phyloP scores from a whole-genome alignment of 2,329 filamentous ascomycete species.

The Aulographum hederae region DNA sequence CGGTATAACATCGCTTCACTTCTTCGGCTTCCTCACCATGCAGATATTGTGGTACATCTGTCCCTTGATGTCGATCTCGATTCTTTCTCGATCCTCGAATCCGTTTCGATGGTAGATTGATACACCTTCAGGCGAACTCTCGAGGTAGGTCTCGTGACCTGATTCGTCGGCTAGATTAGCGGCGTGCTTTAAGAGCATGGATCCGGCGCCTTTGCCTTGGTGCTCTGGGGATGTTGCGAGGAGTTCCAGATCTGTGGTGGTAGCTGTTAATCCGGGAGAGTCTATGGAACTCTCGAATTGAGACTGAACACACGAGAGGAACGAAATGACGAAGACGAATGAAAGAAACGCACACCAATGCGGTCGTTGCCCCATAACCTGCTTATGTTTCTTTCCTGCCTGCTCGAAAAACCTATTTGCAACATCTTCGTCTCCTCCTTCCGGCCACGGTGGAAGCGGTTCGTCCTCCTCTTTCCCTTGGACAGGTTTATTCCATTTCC shows the following conservation, averaged over 20 bases:
- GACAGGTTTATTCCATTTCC: constrained; percentile 1
- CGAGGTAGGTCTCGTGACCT: neutral
- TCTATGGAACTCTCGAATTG: neutral
- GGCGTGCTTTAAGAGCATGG: neutral
- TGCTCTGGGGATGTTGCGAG: constrained; percentile 1
- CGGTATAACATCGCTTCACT: too few relatives aligned
- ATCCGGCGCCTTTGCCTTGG: constrained; percentile 1
- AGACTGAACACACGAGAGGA: too few relatives aligned
- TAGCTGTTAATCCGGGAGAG: neutral
- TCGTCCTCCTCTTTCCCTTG: neutral
- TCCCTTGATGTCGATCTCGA: neutral
- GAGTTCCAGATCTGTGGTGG: neutral
- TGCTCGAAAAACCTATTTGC: neutral
- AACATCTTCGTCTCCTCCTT: neutral
- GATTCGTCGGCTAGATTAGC: neutral
- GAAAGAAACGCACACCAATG: constrained; percentile 1
- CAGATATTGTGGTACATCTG: neutral
- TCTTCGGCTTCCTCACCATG: constrained; percentile 1
- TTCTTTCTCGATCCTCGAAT: neutral
- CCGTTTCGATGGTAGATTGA: neutral
- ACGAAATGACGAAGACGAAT: too few relatives aligned
- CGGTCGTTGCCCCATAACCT: neutral
- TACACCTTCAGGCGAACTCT: neutral
- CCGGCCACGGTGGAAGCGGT: neutral
- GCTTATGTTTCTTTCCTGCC: neutral